phyloP scores from a whole-genome alignment of 2,329 filamentous ascomycete species.

The Hymenoscyphus linearis region DNA sequence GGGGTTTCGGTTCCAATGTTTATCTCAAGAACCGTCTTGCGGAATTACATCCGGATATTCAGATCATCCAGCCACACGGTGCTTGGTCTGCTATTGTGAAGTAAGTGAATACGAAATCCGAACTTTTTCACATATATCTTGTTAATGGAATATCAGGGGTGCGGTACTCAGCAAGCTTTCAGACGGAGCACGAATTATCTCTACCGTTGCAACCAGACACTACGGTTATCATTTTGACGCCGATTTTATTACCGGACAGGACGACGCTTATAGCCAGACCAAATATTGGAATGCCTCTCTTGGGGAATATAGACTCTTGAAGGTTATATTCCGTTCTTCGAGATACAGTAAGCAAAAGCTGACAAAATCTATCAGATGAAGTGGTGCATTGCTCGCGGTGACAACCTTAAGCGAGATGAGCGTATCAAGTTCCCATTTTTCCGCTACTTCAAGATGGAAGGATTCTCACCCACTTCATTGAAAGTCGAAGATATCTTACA shows the following conservation, averaged over 20 bases:
- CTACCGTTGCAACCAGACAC: constrained; percentile 17
- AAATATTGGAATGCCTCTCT: constrained; percentile 1
- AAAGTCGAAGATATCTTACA: constrained; percentile 13
- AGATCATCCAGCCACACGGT: constrained; percentile 18
- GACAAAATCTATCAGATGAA: constrained; percentile 15
- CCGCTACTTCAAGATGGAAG: constrained; percentile 3
- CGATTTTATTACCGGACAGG: constrained; percentile 4
- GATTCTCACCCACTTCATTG: background rate
- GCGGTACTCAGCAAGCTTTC: constrained; percentile 20
- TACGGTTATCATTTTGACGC: constrained; percentile 13
- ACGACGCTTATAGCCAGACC: constrained; percentile 8
- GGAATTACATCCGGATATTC: constrained; percentile 31
- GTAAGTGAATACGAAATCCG: constrained; percentile 5
- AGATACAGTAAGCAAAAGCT: background rate
- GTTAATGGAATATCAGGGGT: constrained; percentile 10
- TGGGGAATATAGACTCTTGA: background rate
- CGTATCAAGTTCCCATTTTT: constrained; percentile 18
- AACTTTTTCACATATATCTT: background rate
- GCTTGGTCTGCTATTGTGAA: constrained; percentile 25
- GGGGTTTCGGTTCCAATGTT: constrained; percentile 20
- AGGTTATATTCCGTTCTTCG: background rate
- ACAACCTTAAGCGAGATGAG: constrained; percentile 14
- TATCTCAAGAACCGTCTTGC: constrained; percentile 36
- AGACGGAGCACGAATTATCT: constrained; percentile 13
- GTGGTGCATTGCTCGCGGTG: constrained; percentile 22